Evolutionary conservation across 768 basidiomycete genomes (phyloP).

Genomic region (Tubosaeta brunneosetosa): DNA sequence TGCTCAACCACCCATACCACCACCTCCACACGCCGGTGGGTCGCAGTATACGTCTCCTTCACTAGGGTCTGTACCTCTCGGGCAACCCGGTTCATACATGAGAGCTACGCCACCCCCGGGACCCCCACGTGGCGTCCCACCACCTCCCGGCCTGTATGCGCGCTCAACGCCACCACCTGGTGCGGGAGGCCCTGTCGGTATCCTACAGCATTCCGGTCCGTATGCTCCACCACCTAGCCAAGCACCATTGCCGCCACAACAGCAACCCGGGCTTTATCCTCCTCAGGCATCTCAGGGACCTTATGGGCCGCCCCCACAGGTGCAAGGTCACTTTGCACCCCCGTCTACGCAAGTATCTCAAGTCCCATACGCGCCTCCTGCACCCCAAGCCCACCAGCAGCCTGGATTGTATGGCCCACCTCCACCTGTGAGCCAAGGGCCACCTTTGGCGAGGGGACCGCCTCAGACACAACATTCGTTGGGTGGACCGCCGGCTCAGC

Average conservation of each 20-base stretch:
- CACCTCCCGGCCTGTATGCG: conserved; percentile 32
- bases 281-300: conserved; percentile 26
- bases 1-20: conserved; percentile 38
- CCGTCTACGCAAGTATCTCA: conserved; percentile 21
- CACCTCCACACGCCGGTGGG: conserved; percentile 32
- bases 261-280: conserved; percentile 24
- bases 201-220: conserved; percentile 29
- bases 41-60: conserved; percentile 30
- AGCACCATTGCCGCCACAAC: conserved; percentile 11
- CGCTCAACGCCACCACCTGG: conserved; percentile 42
- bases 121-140: conserved; percentile 26
- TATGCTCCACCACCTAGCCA: conserved; percentile 21
- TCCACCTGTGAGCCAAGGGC: conserved; percentile 21
- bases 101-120: conserved; percentile 42
- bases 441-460: conserved; percentile 27
- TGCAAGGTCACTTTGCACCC: conserved; percentile 11
- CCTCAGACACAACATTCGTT: conserved; percentile 30
- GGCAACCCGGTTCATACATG: conserved; percentile 33
- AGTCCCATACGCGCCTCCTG: conserved; percentile 19
- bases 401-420: conserved; percentile 29
- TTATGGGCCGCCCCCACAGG: conserved; percentile 29
- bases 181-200: conserved; percentile 18
- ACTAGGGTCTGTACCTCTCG: conserved; percentile 23
- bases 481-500: conserved; percentile 21
- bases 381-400: conserved; percentile 13